phyloP scores from a whole-genome alignment of 352 stramenopile species.

The Phytophthora ohioensis region DNA sequence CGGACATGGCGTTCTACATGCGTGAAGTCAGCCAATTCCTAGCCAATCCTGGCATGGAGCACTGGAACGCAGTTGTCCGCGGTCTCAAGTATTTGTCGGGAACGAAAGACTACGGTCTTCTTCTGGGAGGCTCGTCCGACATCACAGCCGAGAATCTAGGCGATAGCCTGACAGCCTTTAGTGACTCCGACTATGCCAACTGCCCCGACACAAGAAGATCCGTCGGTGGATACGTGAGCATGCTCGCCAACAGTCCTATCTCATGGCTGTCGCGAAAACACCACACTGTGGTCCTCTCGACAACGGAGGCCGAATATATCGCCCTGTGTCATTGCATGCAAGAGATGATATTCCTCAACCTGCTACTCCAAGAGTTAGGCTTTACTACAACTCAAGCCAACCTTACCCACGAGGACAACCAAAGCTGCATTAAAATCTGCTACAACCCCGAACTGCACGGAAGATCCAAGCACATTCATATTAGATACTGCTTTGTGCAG shows the following conservation, averaged over 20 bases:
- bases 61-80: conserved; percentile 2
- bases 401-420: background rate
- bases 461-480: conserved; percentile 1
- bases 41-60: background rate
- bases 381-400: too few relatives aligned
- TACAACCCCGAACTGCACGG: conserved; percentile 1
- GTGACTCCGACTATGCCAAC: too few relatives aligned
- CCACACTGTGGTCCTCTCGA: background rate
- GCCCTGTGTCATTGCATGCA: too few relatives aligned
- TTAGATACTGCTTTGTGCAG: background rate
- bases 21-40: conserved; percentile 9
- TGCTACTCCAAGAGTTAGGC: too few relatives aligned
- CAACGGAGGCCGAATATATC: background rate
- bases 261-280: too few relatives aligned
- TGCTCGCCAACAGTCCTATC: too few relatives aligned
- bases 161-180: too few relatives aligned
- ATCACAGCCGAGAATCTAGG: too few relatives aligned
- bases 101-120: background rate
- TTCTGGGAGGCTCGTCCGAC: background rate
- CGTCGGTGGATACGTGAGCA: too few relatives aligned
- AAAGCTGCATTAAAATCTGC: conserved; percentile 12
- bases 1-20: background rate
- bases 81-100: background rate
- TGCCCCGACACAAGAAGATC: too few relatives aligned
- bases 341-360: too few relatives aligned